phyloP scores from a whole-genome alignment of 768 basidiomycete species.

The Agaricus blazei region DNA sequence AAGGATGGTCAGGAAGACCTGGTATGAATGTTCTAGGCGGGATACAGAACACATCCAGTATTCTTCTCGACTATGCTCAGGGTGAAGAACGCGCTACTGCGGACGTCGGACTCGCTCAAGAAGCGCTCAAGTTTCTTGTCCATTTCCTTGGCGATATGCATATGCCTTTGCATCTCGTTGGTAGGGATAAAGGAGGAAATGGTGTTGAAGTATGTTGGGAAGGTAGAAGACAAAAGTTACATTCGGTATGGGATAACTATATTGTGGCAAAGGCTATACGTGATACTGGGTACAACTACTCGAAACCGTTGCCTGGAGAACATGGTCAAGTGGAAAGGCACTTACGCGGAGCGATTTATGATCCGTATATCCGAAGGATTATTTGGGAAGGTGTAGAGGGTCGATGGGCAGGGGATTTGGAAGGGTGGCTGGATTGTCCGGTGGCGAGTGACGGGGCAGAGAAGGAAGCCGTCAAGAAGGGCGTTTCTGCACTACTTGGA shows the following conservation, averaged over 20 bases:
- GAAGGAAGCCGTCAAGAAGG: neutral
- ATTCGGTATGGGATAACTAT: slow-evolving; percentile 82
- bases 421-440: slow-evolving; percentile 11
- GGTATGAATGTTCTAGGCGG: slow-evolving; percentile 70
- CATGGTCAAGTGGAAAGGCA: slow-evolving; percentile 44
- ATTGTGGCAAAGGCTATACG: slow-evolving; percentile 83
- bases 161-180: slow-evolving; percentile 88
- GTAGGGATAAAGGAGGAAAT: slow-evolving; percentile 87
- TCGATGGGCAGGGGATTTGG: slow-evolving; percentile 2
- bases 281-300: slow-evolving; percentile 70
- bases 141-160: slow-evolving; percentile 95
- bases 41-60: slow-evolving; percentile 68
- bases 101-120: slow-evolving; percentile 39
- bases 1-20: slow-evolving; percentile 62
- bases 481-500: neutral
- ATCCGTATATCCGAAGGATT: slow-evolving; percentile 58
- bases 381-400: slow-evolving; percentile 6
- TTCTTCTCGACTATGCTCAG: slow-evolving; percentile 48
- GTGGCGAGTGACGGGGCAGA: neutral
- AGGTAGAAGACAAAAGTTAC: slow-evolving; percentile 69
- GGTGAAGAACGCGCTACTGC: slow-evolving; percentile 14
- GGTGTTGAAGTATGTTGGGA: slow-evolving; percentile 70
- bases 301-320: slow-evolving; percentile 53
- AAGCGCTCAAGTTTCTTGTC: slow-evolving; percentile 87
- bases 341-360: slow-evolving; percentile 79